These are phyloP conservation scores for Fonsecaea erecta DNA, from an alignment of 2,329 filamentous ascomycete genomes.

Conservation along the genomic window DNA sequence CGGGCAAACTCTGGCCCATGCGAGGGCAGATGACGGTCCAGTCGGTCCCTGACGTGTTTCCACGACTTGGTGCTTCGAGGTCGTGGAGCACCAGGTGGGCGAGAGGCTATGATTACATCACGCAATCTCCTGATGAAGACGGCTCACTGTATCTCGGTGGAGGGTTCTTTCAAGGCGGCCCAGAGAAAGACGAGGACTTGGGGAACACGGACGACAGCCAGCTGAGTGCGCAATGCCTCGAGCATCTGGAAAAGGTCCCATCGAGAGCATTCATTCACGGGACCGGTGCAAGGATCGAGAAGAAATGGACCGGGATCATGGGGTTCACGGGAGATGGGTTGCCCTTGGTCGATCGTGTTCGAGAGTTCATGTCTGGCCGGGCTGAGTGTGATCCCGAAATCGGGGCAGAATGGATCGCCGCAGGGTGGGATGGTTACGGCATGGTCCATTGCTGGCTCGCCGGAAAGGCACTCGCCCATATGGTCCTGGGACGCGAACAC, in stretches of 20 bases:
- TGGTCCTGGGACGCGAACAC: slow-evolving; percentile 32
- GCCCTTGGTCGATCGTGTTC: slow-evolving; percentile 40
- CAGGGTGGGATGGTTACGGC: slow-evolving; percentile 42
- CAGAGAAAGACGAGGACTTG: slow-evolving; percentile 43
- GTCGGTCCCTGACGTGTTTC: slow-evolving; percentile 37
- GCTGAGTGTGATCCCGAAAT: slow-evolving; percentile 18
- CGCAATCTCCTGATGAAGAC: slow-evolving; percentile 34
- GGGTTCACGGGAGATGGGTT: slow-evolving; percentile 41
- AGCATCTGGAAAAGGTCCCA: slow-evolving; percentile 25
- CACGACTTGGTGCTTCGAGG: slow-evolving; percentile 38
- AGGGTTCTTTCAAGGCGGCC: slow-evolving; percentile 39
- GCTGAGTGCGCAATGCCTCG: slow-evolving; percentile 28
- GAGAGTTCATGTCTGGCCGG: slow-evolving; percentile 23
- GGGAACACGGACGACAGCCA: slow-evolving; percentile 44
- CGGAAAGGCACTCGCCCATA: slow-evolving; percentile 39
- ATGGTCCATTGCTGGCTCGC: slow-evolving; percentile 41
- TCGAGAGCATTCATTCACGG: slow-evolving; percentile 19
- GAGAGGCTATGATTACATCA: slow-evolving; percentile 34
- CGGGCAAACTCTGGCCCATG: slow-evolving; percentile 46
- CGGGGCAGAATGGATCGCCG: slow-evolving; percentile 41
- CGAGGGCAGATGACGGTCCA: slow-evolving; percentile 53
- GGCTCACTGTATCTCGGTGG: slow-evolving; percentile 29
- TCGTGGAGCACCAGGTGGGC: slow-evolving; percentile 27
- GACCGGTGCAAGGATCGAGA: slow-evolving; percentile 29
- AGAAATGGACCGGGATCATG: slow-evolving; percentile 42